Evolutionary conservation across 805 yeast genomes (phyloP).

Genomic region (Candida insectalens): DNA sequence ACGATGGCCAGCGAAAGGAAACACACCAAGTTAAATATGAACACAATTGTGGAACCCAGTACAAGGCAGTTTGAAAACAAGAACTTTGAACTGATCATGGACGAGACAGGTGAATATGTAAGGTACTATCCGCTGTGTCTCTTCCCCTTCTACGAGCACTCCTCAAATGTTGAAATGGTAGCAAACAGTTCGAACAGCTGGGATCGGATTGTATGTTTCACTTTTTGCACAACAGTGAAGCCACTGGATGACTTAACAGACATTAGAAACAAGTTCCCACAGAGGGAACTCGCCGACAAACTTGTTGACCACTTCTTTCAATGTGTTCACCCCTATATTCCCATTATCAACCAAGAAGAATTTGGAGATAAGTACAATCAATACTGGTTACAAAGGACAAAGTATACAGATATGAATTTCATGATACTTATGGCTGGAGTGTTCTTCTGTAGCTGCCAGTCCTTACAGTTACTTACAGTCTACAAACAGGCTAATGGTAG

Average conservation of each 20-base stretch:
- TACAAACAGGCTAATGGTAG: neutral
- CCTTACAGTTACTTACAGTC: conserved; percentile 9
- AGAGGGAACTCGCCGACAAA: conserved; percentile 5
- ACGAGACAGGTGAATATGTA: no score
- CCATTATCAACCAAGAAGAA: conserved; percentile 14
- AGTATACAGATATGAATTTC: conserved; percentile 7
- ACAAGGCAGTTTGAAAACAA: no score
- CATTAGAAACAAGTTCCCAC: conserved; percentile 5
- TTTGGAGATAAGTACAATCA: conserved; percentile 9
- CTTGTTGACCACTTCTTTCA: conserved; percentile 13
- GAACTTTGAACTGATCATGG: no score
- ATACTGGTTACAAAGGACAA: conserved; percentile 7
- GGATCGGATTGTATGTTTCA: no score
- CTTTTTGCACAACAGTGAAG: neutral
- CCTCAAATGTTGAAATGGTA: no score
- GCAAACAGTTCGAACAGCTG: no score
- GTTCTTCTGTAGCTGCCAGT: conserved; percentile 13
- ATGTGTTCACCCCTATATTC: conserved; percentile 12
- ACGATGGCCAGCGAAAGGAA: no score
- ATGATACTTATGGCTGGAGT: conserved; percentile 11
- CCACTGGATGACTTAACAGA: neutral
- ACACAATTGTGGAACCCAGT: no score
- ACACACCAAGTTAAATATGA: no score
- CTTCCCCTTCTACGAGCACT: no score
- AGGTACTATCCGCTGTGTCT: no score